Base-by-base conservation (phyloP, 108 stramenopile genomes). In the Stephanodiscus triporus region DNA sequence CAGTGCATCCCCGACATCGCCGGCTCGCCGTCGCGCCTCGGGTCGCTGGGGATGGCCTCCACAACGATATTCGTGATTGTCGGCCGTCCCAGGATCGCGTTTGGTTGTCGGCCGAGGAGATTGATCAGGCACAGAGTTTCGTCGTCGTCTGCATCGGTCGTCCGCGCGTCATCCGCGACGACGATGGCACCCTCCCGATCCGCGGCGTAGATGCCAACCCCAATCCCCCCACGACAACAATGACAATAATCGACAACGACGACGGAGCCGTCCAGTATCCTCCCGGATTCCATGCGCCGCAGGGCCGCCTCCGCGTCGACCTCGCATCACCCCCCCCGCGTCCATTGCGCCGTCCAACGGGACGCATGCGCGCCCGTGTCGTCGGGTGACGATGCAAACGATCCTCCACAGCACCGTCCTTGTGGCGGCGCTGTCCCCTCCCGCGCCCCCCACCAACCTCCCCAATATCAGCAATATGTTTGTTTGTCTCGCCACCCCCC, bases 11-110 rank as follows among this genome's bases (percentile, higher is more conserved):
- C 45, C 9, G 81, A 64, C 19, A 65, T 65, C 54, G 77, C 66
- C 42, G 76, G 71, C 36, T 70, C 68, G 20, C 76, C 69, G 37
- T 68, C 38, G 6, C 64, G 29, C 38, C 56, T 72, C 19, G 68
- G 62, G 16, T 77, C 56, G 69, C 68, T 77, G 2, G 76, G 68
- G 32, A 70, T 77, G 7, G 76, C 76, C 43, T 77, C 76, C 23
- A 70, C 76, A 1, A 77, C 69, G 57, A 77, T 65, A 20, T 77
- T 77, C 26, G 76, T 62, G 6, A 54, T 56, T 47, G 50, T 24
- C 23, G 53, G 55, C 51, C 24, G 17, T 20, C 19, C 19, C 20
- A 78, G 66, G n/a, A n/a, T n/a, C n/a, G n/a, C n/a, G n/a, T n/a
- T n/a, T n/a, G n/a, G n/a, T n/a, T n/a, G n/a, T n/a, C n/a, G n/a